phyloP scores from a whole-genome alignment of 768 basidiomycete species.

The Leucocoprinus sp. region DNA sequence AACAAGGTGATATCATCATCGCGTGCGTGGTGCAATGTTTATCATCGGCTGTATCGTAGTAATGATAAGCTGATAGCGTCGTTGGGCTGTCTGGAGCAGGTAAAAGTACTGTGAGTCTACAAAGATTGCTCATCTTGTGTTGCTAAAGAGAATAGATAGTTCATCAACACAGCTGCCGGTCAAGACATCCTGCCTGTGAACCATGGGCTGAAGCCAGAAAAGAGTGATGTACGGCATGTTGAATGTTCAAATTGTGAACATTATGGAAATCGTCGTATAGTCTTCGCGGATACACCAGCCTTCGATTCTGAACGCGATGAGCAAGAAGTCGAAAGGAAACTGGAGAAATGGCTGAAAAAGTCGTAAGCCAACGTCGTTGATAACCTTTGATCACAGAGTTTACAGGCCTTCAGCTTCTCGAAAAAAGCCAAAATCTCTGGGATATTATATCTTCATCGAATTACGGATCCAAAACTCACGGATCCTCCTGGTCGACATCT shows the following conservation, averaged over 20 bases:
- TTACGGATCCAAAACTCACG: slow-evolving; percentile 12
- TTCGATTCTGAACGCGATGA: slow-evolving; percentile 12
- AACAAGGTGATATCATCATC: slow-evolving; percentile 4
- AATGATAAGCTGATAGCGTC: neutral
- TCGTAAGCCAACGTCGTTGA: slow-evolving; percentile 2
- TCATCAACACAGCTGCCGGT: slow-evolving; percentile 12
- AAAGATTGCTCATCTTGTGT: too few relatives aligned
- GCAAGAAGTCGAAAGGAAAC: slow-evolving; percentile 7
- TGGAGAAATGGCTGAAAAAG: slow-evolving; percentile 12
- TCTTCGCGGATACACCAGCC: slow-evolving; percentile 14
- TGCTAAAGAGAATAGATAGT: slow-evolving; percentile 6
- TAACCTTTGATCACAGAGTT: neutral
- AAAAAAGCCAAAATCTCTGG: slow-evolving; percentile 10
- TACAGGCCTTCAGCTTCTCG: slow-evolving; percentile 8
- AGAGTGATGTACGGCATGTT: slow-evolving; percentile 8
- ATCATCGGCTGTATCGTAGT: neutral
- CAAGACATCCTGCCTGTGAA: slow-evolving; percentile 2
- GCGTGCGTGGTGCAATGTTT: neutral
- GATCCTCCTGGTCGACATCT: slow-evolving; percentile 11
- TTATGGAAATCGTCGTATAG: slow-evolving; percentile 1
- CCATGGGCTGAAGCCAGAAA: slow-evolving; percentile 5
- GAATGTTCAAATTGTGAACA: slow-evolving; percentile 6
- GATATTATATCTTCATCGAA: slow-evolving; percentile 13
- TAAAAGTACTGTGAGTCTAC: slow-evolving; percentile 8
- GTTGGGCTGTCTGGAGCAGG: slow-evolving; percentile 6